phyloP scores from a whole-genome alignment of 768 basidiomycete species.

The Panellus pusillus region DNA sequence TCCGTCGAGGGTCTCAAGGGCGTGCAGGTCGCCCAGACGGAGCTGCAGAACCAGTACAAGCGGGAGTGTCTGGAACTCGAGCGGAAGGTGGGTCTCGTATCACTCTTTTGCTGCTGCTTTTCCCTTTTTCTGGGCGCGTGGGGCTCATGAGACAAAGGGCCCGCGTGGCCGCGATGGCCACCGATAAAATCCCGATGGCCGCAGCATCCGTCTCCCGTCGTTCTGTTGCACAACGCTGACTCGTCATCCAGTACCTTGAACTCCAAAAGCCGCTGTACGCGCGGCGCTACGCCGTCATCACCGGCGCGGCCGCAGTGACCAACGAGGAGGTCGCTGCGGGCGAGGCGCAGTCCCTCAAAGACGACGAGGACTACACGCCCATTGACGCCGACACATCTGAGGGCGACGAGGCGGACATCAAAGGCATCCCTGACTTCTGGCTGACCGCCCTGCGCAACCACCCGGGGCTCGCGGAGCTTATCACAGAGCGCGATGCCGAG shows the following conservation, averaged over 20 bases:
- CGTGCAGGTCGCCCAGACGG: slow-evolving; percentile 87
- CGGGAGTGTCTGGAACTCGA: slow-evolving; percentile 93
- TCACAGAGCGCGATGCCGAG: slow-evolving; percentile 88
- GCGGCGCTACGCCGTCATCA: slow-evolving; percentile 82
- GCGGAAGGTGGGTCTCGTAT: slow-evolving; percentile 72
- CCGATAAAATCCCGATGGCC: not conserved
- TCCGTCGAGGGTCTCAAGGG: slow-evolving; percentile 93
- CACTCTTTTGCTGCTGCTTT: not conserved
- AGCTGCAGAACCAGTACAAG: slow-evolving; percentile 92
- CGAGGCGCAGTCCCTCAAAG: slow-evolving; percentile 68
- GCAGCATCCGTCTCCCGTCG: not conserved
- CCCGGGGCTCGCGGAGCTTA: slow-evolving; percentile 77
- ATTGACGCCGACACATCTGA: slow-evolving; percentile 46
- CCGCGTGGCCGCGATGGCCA: slow-evolving; percentile 1
- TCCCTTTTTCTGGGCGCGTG: not conserved
- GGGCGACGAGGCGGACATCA: not conserved
- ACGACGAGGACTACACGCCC: slow-evolving; percentile 67
- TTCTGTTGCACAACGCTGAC: not conserved
- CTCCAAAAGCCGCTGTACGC: slow-evolving; percentile 84
- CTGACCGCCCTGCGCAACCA: slow-evolving; percentile 95
- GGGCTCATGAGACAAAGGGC: not conserved
- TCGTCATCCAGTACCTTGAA: slow-evolving; percentile 58
- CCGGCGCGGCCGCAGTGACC: slow-evolving; percentile 71
- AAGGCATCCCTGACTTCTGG: slow-evolving; percentile 94
- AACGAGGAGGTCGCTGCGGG: slow-evolving; percentile 83